Percentiles rank a stretch among this genome's conserved stretches.
Evolutionary conservation across 1,139 yeast genomes (phyloP).

Genomic region (Blastobotrys malaysiensis): DNA sequence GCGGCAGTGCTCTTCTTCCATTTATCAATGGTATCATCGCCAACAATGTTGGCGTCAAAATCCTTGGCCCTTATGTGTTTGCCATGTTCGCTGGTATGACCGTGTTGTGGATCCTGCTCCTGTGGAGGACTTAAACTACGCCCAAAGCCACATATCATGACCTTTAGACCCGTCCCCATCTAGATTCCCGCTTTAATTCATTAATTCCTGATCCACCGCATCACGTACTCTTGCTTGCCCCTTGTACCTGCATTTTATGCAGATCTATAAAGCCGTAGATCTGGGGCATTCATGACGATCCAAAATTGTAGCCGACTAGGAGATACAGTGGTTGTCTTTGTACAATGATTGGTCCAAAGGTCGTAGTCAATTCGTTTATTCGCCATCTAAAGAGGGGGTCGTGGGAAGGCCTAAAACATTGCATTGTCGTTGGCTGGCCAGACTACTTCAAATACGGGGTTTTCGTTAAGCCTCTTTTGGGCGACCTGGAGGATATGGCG

Average conservation of each 20-base stretch:
- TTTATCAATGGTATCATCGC: constrained; percentile 30
- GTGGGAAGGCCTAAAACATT: neutral
- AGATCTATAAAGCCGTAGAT: too few species aligned
- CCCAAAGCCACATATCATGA: too few species aligned
- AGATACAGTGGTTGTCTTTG: too few species aligned
- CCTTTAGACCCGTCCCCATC: too few species aligned
- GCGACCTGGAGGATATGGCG: neutral
- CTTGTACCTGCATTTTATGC: too few species aligned
- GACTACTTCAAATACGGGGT: neutral
- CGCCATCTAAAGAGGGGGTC: neutral
- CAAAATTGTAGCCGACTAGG: too few species aligned
- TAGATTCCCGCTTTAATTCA: too few species aligned
- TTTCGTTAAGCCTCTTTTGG: neutral
- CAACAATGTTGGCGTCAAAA: constrained; percentile 24
- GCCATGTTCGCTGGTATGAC: constrained; percentile 25
- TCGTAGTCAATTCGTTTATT: neutral
- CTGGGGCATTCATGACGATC: too few species aligned
- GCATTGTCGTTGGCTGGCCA: neutral
- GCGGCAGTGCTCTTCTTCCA: constrained; percentile 59
- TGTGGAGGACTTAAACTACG: constrained; percentile 4
- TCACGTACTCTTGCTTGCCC: too few species aligned
- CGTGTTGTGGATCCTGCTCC: constrained; percentile 22
- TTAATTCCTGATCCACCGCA: too few species aligned
- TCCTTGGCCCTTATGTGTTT: constrained; percentile 28
- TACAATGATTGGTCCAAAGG: too few species aligned